A percentile compares a stretch with the other conserved stretches of the same genome.
These are phyloP conservation scores for Aspergillus funiculosus DNA, from an alignment of 495 filamentous ascomycete genomes.

Conservation along the genomic window DNA sequence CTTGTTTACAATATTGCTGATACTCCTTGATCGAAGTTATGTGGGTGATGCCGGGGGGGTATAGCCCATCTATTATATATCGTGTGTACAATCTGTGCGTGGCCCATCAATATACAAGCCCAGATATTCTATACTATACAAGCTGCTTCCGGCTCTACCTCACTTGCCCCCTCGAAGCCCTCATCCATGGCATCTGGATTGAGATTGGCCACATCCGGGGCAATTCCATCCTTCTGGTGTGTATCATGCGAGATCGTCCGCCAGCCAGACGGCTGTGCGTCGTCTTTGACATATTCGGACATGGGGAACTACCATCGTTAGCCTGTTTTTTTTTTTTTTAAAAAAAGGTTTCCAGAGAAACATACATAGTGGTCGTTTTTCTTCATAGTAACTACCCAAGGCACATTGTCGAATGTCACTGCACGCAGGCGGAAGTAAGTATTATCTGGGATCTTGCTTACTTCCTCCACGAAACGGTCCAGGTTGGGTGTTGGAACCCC, in stretches of 20 bases:
- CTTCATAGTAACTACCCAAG: slow-evolving; percentile 98
- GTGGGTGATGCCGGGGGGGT: neutral
- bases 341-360: neutral
- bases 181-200: slow-evolving; percentile 46
- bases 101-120: no score
- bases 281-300: slow-evolving; percentile 77
- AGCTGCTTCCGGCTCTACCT: slow-evolving; percentile 35
- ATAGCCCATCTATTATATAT: neutral
- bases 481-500: slow-evolving; percentile 76
- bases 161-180: slow-evolving; percentile 31
- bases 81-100: neutral
- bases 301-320: slow-evolving; percentile 59
- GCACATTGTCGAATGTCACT: slow-evolving; percentile 95
- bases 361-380: slow-evolving; percentile 95
- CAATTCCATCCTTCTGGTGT: slow-evolving; percentile 32
- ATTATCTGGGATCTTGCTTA: slow-evolving; percentile 86
- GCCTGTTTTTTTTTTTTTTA: no score
- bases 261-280: slow-evolving; percentile 59
- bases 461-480: slow-evolving; percentile 68
- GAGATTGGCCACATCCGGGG: slow-evolving; percentile 37
- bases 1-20: slow-evolving; percentile 3
- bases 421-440: slow-evolving; percentile 93
- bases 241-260: slow-evolving; percentile 65
- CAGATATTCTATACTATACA: slow-evolving; percentile 10
- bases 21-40: no score